Conservation (phyloP, 2,329 filamentous ascomycete species). For the Fusarium sulawesiense region DNA sequence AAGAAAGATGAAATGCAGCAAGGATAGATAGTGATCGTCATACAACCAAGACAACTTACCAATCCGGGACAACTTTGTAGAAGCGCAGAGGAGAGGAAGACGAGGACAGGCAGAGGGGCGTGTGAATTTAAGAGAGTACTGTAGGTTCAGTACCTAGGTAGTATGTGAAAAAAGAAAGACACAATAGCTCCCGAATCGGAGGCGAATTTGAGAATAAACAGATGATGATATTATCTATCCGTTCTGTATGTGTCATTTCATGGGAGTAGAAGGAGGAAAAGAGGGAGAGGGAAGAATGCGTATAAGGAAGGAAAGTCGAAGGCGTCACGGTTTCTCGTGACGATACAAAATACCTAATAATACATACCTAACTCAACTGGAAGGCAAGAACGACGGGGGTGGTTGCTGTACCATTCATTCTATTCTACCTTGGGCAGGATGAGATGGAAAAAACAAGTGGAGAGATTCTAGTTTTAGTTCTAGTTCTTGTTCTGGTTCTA, state of each 20-base stretch:
- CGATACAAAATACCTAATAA: constrained; percentile 4
- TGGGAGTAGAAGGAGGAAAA: neutral
- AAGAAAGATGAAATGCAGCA: constrained; percentile 27
- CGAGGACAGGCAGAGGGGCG: constrained; percentile 1
- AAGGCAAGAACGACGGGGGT: constrained; percentile 3
- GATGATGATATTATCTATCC: neutral
- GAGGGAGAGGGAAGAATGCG: neutral
- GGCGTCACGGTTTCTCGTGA: constrained; percentile 30
- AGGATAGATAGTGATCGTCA: constrained; percentile 43
- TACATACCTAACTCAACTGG: neutral
- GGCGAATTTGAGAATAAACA: neutral
- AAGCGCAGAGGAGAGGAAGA: neutral
- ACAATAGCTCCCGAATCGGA: constrained; percentile 29
- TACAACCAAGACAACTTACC: constrained; percentile 43
- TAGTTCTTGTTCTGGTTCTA: neutral
- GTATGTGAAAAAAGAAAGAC: neutral
- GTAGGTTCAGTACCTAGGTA: neutral
- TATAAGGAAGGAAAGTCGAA: constrained; percentile 16
- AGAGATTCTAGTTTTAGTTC: neutral
- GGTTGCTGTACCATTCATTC: neutral
- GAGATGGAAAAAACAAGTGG: neutral
- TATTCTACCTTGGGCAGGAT: neutral
- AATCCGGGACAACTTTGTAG: constrained; percentile 38
- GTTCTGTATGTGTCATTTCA: neutral
- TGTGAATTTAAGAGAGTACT: neutral